Evolutionary conservation across 768 basidiomycete species (phyloP).

Genomic region (Paxillus involutus): DNA sequence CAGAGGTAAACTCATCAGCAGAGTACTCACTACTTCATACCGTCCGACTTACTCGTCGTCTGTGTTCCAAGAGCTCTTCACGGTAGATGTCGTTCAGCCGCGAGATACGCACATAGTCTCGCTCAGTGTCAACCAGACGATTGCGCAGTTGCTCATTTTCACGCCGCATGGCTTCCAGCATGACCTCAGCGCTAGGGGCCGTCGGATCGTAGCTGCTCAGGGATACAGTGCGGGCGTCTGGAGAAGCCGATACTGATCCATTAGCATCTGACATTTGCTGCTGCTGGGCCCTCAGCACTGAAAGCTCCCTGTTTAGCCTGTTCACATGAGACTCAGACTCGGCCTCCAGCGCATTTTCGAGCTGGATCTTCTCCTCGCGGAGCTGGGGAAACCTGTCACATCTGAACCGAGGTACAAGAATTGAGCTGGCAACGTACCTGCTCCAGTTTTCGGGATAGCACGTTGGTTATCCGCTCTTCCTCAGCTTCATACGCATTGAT

Average conservation of each 20-base stretch:
- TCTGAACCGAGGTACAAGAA: neutral
- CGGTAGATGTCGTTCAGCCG: slow-evolving; percentile 81
- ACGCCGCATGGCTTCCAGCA: slow-evolving; percentile 72
- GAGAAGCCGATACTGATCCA: slow-evolving; percentile 29
- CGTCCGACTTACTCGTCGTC: slow-evolving; percentile 60
- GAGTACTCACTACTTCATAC: neutral
- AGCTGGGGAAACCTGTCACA: slow-evolving; percentile 44
- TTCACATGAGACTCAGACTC: slow-evolving; percentile 88
- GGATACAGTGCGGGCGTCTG: slow-evolving; percentile 14
- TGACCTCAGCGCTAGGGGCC: slow-evolving; percentile 47
- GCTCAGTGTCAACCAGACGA: slow-evolving; percentile 69
- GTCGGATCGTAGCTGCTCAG: slow-evolving; percentile 28
- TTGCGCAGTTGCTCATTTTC: slow-evolving; percentile 78
- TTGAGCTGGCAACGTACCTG: slow-evolving; percentile 45
- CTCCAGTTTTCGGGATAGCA: slow-evolving; percentile 80
- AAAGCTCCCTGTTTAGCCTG: slow-evolving; percentile 67
- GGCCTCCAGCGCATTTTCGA: slow-evolving; percentile 81
- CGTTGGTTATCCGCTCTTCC: slow-evolving; percentile 85
- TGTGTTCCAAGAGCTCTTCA: slow-evolving; percentile 79
- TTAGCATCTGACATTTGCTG: slow-evolving; percentile 35
- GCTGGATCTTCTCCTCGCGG: slow-evolving; percentile 79
- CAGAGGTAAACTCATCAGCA: neutral
- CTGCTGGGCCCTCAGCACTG: slow-evolving; percentile 59
- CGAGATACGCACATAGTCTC: slow-evolving; percentile 72
- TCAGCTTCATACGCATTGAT: slow-evolving; percentile 91